These are phyloP conservation scores for Discostella stelligera DNA, from an alignment of 352 stramenopile genomes.

Conservation along the genomic window DNA sequence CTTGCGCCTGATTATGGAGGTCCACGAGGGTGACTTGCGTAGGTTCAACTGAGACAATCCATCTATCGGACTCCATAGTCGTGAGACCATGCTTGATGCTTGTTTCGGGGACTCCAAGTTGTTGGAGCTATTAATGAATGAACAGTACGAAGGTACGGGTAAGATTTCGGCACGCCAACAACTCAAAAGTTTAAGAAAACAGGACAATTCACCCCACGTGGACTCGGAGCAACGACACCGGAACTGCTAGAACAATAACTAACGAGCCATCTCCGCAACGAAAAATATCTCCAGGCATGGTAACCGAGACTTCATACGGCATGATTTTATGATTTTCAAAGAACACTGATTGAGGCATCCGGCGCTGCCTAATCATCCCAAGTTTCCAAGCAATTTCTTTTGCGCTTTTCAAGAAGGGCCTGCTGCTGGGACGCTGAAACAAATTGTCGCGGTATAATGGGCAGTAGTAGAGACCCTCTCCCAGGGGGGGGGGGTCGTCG, in stretches of 20 bases:
- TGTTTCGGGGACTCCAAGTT: conserved; percentile 80
- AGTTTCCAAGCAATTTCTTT: too few species aligned
- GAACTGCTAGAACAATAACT: background rate
- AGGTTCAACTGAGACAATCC: conserved; percentile 77
- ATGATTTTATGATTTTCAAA: too few species aligned
- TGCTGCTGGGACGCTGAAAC: too few species aligned
- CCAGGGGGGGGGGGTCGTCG: too few species aligned
- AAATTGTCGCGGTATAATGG: too few species aligned
- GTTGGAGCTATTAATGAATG: conserved; percentile 70
- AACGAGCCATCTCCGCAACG: background rate
- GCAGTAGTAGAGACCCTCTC: too few species aligned
- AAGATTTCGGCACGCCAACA: background rate
- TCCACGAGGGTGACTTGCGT: conserved; percentile 84
- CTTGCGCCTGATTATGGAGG: conserved; percentile 67
- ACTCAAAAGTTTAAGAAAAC: conserved; percentile 3
- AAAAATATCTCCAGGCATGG: background rate
- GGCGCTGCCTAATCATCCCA: too few species aligned
- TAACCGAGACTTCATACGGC: too few species aligned
- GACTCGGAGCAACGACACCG: background rate
- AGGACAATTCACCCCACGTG: background rate
- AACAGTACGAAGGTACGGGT: background rate
- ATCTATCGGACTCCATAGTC: conserved; percentile 97
- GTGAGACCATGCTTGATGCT: conserved; percentile 84
- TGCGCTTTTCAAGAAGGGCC: too few species aligned
- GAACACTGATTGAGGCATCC: too few species aligned